phyloP scores from a whole-genome alignment of 2,329 filamentous ascomycete species.

The Ophiostoma ulmi region DNA sequence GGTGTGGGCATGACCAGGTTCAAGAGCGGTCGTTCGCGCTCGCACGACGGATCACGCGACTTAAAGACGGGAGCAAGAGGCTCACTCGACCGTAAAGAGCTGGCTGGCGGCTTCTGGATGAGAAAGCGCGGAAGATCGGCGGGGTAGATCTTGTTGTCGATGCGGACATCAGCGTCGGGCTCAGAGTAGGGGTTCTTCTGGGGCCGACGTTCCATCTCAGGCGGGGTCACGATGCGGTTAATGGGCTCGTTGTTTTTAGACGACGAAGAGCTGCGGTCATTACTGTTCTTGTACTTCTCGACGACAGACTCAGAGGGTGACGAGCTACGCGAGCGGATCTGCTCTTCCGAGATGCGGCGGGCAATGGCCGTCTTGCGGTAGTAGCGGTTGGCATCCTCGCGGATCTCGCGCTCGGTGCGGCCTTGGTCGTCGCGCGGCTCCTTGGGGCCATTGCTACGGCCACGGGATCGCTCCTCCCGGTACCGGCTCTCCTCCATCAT shows the following conservation, averaged over 20 bases:
- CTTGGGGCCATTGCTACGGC: conserved; percentile 21
- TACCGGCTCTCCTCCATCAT: conserved; percentile 38
- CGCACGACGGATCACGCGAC: conserved; percentile 49
- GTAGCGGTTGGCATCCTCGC: conserved; percentile 53
- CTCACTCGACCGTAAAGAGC: conserved; percentile 4
- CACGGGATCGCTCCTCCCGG: conserved; percentile 27
- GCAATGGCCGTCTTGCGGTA: conserved; percentile 54
- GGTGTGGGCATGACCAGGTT: conserved; percentile 60
- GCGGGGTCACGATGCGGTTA: conserved; percentile 52
- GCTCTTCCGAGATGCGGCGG: conserved; percentile 49
- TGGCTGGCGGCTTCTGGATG: not conserved
- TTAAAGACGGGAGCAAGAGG: conserved; percentile 38
- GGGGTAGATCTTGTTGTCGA: conserved; percentile 39
- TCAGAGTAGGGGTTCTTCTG: conserved; percentile 50
- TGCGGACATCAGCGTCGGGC: conserved; percentile 59
- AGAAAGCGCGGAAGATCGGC: conserved; percentile 31
- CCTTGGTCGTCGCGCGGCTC: conserved; percentile 24
- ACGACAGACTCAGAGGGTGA: conserved; percentile 52
- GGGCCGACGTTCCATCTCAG: conserved; percentile 43
- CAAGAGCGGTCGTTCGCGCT: conserved; percentile 53
- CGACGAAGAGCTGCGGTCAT: conserved; percentile 2
- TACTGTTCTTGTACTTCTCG: conserved; percentile 46
- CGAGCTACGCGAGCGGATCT: conserved; percentile 48
- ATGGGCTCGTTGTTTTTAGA: conserved; percentile 29
- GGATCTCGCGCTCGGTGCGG: conserved; percentile 31